Percentiles rank a stretch among this genome's conserved stretches.
These are phyloP conservation scores for Leptographium radiaticola DNA, from an alignment of 2,329 filamentous ascomycete species.

Conservation along the genomic window DNA sequence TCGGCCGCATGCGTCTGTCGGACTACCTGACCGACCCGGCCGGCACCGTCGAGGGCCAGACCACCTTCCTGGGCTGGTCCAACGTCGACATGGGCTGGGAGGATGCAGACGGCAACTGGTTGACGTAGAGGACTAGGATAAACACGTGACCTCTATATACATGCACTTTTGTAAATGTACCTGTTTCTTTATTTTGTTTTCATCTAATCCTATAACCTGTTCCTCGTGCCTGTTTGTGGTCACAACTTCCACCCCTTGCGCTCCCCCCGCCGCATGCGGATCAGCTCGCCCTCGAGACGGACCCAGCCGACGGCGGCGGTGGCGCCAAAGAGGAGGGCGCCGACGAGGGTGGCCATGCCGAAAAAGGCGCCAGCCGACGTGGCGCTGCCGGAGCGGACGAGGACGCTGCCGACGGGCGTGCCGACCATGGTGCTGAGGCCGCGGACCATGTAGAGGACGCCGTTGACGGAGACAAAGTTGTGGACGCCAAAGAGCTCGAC, in stretches of 20 bases:
- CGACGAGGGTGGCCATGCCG: neutral
- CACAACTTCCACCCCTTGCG: no score
- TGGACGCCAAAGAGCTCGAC: neutral
- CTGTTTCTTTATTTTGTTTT: no score
- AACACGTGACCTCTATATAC: neutral
- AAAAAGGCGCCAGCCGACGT: neutral
- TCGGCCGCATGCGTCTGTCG: neutral
- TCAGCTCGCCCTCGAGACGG: neutral
- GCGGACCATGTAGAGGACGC: slow-evolving; percentile 29
- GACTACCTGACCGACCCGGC: neutral
- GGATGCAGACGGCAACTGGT: neutral
- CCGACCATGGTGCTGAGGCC: slow-evolving; percentile 30
- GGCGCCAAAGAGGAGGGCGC: neutral
- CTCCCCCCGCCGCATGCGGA: no score
- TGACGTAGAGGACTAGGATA: neutral
- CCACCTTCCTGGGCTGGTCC: neutral
- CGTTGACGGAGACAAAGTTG: slow-evolving; percentile 22
- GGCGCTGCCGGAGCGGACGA: slow-evolving; percentile 8
- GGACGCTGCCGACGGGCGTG: slow-evolving; percentile 27
- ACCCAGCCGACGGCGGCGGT: neutral
- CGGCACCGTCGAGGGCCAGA: neutral
- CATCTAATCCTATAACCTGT: no score
- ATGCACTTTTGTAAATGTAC: no score
- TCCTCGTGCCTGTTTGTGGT: no score
- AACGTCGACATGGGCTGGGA: neutral